phyloP scores from a whole-genome alignment of 2,329 filamentous ascomycete genomes.

The Cladosporium sp. region DNA sequence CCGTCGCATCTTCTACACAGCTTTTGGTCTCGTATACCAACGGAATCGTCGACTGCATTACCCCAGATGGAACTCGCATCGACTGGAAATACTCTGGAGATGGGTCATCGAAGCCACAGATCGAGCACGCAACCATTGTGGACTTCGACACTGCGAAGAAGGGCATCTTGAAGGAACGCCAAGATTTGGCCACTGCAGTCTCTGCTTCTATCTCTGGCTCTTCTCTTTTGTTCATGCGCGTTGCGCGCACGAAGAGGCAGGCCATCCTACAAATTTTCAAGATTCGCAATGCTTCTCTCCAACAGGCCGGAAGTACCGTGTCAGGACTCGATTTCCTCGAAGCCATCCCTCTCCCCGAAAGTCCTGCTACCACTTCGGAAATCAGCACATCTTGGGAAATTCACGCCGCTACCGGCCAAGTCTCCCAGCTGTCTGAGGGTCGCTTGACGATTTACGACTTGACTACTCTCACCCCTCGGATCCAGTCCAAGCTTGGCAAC shows the following conservation, averaged over 20 bases:
- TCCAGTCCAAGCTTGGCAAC: constrained; percentile 50
- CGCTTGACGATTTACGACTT: constrained; percentile 64
- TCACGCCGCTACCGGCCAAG: constrained; percentile 61
- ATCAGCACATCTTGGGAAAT: constrained; percentile 27
- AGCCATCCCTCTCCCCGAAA: constrained; percentile 11
- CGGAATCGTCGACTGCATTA: constrained; percentile 34
- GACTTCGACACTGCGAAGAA: constrained; percentile 41
- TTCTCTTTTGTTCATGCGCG: constrained; percentile 24
- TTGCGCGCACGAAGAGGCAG: constrained; percentile 10
- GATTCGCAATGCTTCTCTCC: constrained; percentile 8
- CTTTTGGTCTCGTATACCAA: constrained; percentile 33
- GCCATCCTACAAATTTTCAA: constrained; percentile 12
- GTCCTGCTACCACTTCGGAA: background rate
- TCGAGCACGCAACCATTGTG: constrained; percentile 24
- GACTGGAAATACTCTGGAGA: constrained; percentile 18
- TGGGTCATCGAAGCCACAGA: background rate
- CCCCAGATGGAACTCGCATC: constrained; percentile 19
- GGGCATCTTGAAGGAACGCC: constrained; percentile 47
- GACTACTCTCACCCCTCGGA: constrained; percentile 60
- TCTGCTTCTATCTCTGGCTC: constrained; percentile 18
- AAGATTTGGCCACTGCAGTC: constrained; percentile 35
- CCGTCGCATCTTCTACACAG: background rate
- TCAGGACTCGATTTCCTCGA: constrained; percentile 18
- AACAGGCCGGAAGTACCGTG: constrained; percentile 36
- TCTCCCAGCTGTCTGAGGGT: constrained; percentile 60